These are phyloP conservation scores for Coemansia sp. DNA, from an alignment of 192 early-diverging fungal species.

Conservation along the genomic window DNA sequence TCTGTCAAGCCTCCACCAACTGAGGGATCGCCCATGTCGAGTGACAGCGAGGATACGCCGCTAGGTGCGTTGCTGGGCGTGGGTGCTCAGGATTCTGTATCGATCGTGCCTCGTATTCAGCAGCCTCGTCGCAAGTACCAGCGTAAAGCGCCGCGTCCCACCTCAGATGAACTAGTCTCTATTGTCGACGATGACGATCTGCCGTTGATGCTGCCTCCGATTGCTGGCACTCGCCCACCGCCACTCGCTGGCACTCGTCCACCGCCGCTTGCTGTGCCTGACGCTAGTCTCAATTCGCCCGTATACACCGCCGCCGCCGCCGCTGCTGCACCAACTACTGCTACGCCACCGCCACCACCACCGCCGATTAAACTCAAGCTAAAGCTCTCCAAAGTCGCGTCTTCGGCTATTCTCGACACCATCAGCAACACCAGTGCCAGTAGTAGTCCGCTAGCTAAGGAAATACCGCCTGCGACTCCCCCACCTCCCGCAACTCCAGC, in stretches of 20 bases:
- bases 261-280: slow-evolving; percentile 22
- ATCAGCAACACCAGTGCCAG: slow-evolving; percentile 5
- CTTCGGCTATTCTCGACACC: slow-evolving; percentile 17
- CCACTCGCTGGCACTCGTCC: slow-evolving; percentile 43
- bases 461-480: neutral
- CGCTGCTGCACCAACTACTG: neutral
- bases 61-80: slow-evolving; percentile 16
- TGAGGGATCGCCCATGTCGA: slow-evolving; percentile 3
- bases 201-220: too few relatives aligned
- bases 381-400: slow-evolving; percentile 28
- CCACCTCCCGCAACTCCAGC: neutral
- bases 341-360: slow-evolving; percentile 20
- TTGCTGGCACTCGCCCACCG: slow-evolving; percentile 3
- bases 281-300: slow-evolving; percentile 30
- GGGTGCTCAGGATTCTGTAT: neutral
- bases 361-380: slow-evolving; percentile 49
- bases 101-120: neutral
- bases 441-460: slow-evolving; percentile 17
- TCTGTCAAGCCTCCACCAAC: neutral
- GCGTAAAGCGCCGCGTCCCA: neutral
- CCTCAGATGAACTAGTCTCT: neutral
- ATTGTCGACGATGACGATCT: neutral
- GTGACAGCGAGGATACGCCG: slow-evolving; percentile 54
- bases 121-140: slow-evolving; percentile 15
- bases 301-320: slow-evolving; percentile 2